phyloP scores from a whole-genome alignment of 768 basidiomycete species.

The Hortiboletus campestris region DNA sequence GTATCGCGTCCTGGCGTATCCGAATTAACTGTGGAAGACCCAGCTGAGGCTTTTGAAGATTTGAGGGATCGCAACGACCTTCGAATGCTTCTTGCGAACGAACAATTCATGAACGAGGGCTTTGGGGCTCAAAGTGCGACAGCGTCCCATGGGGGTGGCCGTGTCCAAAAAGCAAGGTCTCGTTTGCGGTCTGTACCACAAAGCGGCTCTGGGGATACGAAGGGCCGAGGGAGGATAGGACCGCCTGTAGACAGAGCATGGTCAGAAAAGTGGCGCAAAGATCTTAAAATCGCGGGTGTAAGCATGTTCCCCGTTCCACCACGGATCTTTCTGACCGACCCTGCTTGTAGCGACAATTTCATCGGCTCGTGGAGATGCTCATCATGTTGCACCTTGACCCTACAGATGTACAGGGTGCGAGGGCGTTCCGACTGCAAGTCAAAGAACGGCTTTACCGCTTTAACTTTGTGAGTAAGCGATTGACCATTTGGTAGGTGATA shows the following conservation, averaged over 20 bases:
- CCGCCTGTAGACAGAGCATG: slow-evolving; percentile 76
- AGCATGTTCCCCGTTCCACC: slow-evolving; percentile 14
- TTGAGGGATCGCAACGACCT: slow-evolving; percentile 91
- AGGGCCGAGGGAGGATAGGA: slow-evolving; percentile 58
- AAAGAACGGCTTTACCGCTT: slow-evolving; percentile 94
- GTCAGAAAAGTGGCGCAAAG: slow-evolving; percentile 75
- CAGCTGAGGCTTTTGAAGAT: slow-evolving; percentile 97
- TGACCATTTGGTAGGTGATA: background rate
- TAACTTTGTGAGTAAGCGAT: slow-evolving; percentile 71
- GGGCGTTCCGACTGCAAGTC: slow-evolving; percentile 82
- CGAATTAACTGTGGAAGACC: slow-evolving; percentile 97
- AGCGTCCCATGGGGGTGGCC: slow-evolving; percentile 49
- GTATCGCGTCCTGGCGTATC: slow-evolving; percentile 64
- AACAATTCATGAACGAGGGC: slow-evolving; percentile 69
- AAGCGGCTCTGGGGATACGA: slow-evolving; percentile 22
- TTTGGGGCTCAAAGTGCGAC: slow-evolving; percentile 43
- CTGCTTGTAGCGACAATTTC: slow-evolving; percentile 78
- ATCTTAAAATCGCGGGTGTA: slow-evolving; percentile 90
- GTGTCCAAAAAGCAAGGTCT: slow-evolving; percentile 38
- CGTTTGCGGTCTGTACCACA: slow-evolving; percentile 30
- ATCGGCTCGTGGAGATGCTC: slow-evolving; percentile 89
- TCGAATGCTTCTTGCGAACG: slow-evolving; percentile 63
- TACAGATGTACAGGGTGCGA: slow-evolving; percentile 49
- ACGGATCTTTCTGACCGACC: background rate
- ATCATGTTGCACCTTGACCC: slow-evolving; percentile 70